phyloP scores from a whole-genome alignment of 2,329 filamentous ascomycete genomes.

The Alternaria atra region DNA sequence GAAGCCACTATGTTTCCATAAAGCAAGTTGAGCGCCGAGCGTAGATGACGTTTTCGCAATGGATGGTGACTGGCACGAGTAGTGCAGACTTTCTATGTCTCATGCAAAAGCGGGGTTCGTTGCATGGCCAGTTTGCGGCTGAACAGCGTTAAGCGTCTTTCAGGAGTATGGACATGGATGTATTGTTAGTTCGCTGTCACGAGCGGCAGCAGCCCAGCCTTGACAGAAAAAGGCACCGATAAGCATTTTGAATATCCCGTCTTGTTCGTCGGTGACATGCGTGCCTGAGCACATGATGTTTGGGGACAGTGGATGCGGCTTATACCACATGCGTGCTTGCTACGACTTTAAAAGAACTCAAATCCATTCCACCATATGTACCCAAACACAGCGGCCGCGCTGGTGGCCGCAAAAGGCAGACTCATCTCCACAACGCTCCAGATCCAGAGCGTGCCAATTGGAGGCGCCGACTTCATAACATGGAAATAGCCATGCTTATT shows the following conservation, averaged over 20 bases:
- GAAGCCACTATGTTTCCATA: no score
- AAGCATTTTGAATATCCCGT: neutral
- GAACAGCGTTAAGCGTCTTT: neutral
- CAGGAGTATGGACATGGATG: neutral
- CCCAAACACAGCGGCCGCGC: slow-evolving; percentile 59
- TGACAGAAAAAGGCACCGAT: neutral
- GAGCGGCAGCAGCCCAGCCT: neutral
- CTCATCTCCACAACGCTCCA: slow-evolving; percentile 92
- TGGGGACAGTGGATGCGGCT: neutral
- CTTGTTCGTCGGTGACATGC: neutral
- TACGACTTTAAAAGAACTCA: slow-evolving; percentile 50
- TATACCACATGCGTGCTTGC: neutral
- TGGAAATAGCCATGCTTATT: slow-evolving; percentile 84
- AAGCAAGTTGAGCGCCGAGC: neutral
- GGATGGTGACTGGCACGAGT: neutral
- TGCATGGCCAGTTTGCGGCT: neutral
- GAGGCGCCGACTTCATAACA: slow-evolving; percentile 91
- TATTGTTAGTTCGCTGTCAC: neutral
- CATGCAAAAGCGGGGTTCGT: neutral
- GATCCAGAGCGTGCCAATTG: slow-evolving; percentile 88
- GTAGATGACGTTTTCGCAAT: neutral
- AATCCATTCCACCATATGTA: slow-evolving; percentile 67
- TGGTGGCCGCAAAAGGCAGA: slow-evolving; percentile 70
- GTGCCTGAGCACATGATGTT: neutral
- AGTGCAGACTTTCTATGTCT: neutral